Evolutionary conservation across 192 early-diverging fungal genomes (phyloP).

Genomic region (Coemansia sp.): DNA sequence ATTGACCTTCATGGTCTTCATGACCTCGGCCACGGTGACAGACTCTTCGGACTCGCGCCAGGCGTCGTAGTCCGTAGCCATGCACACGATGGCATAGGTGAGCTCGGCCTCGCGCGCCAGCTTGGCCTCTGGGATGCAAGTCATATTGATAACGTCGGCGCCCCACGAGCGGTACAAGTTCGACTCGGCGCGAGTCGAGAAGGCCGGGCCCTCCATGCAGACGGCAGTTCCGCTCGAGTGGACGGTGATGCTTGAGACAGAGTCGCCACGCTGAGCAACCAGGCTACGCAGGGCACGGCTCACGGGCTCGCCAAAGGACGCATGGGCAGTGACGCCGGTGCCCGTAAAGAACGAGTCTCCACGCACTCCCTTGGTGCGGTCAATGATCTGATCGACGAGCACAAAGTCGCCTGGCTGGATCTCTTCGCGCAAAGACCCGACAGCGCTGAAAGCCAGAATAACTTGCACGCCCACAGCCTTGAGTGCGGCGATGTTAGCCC

Average conservation of each 20-base stretch:
- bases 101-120: conserved; percentile 98
- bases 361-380: conserved; percentile 96
- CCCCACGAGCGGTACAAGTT: conserved; percentile 94
- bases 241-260: conserved; percentile 53
- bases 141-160: conserved; percentile 97
- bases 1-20: conserved; percentile 88
- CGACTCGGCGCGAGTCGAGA: conserved; percentile 97
- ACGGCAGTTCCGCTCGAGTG: conserved; percentile 84
- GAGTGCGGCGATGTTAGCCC: conserved; percentile 97
- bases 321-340: conserved; percentile 88
- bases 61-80: conserved; percentile 99
- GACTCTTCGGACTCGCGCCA: conserved; percentile 77
- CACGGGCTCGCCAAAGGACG: conserved; percentile 93
- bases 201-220: conserved; percentile 98
- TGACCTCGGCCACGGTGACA: conserved; percentile 82
- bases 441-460: conserved; percentile 95
- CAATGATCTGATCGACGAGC: conserved; percentile 90
- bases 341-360: conserved; percentile 91
- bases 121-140: conserved; percentile 93
- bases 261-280: conserved; percentile 61
- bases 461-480: conserved; percentile 90
- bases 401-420: conserved; percentile 95
- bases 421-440: conserved; percentile 92
- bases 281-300: conserved; percentile 69
- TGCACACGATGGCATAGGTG: conserved; percentile 97